Base-by-base conservation (phyloP, 306 rosid genomes). In the Cucumis melo region DNA sequence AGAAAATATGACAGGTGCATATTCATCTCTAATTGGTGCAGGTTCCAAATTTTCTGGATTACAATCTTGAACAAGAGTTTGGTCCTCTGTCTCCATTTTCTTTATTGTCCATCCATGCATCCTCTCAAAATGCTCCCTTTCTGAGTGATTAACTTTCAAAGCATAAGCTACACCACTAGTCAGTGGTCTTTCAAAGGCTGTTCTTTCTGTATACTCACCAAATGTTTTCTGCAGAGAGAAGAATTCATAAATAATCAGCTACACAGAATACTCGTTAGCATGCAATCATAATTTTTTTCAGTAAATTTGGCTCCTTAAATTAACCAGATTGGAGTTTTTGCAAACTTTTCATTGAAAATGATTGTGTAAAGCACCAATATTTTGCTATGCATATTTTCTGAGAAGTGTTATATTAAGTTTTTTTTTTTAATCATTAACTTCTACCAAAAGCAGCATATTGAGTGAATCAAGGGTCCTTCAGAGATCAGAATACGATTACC, bases 1-100 rank as follows among this genome's bases (percentile, higher is more conserved):
- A 82, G 98, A 94, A 87, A 94, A 94, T 82, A 91, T 91, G 56
- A 91, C 98, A 4, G 98, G 98, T 48, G 98, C 98, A 84, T 94
- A 94, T 91, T 94, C 97, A 84, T 90, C 97, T 79, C 90, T 91
- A 83, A 87, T 78, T 57, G 98, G 98, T n/a, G 97, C 94, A 48
- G 91, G 90, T 74, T 90, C 96, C 89, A 91, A 84, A 63, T 85
- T 90, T 81, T 91, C 97, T 14, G 98, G 97, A 81, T 89, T 76
- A 86, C 97, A 90, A 82, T 94, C 97, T 86, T 90, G 98, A 75
- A 91, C 97, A 23, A 87, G 83, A 78, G 94, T 87, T 84, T 94
- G 97, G 78, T 91, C 90, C 83, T 89, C 98, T 0, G 91, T 80
- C 83, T 86, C 95, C 97, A 94, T 94, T 82, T 91, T 91, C 87